Evolutionary conservation across 306 rosid species (phyloP), one percentile per base, ranked within the genome.

Genomic region (Casuarina glauca): DNA sequence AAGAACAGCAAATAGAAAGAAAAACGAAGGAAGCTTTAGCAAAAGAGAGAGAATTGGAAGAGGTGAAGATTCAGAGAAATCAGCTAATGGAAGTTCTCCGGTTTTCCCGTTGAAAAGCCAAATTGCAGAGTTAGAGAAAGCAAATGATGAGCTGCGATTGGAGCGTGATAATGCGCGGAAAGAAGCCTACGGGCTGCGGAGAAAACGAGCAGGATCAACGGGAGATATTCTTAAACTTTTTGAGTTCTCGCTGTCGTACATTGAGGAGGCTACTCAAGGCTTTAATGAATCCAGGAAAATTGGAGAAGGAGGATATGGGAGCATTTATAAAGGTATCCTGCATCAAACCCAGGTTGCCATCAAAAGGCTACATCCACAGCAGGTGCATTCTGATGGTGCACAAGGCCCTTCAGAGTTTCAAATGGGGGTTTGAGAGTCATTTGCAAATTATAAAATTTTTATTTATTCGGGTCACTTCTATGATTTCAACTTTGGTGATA

Each of bases 241-340:
- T 16, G 97, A 91, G 52, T 88, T 91, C 78, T 84, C 91, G n/a
- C 84, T 81, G 67, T 9, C 53, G 6, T 96, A 92, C 78, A 88
- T 95, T 55, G 78, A 80, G 79, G 87, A 92, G 85, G 93, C 96
- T 15, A 92, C 97, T 51, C 43, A 43, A 54, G 78, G 76, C 76
- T 91, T 93, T 60, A 64, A 86, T 77, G 85, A 80, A 9, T 85
- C 91, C 17, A 64, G 72, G 17, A 92, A 89, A 95, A 93, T 95
- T 9, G 97, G 99, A 78, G 93, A 91, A 86, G 97, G 97, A 39
- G 96, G 97, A 74, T 95, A 93, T 76, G 97, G 99, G 76, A 92
- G 82, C 67, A 86, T 95, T 75, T 95, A 78, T 68, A 88, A 74
- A 82, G 99, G 97, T 61, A 26, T 62, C 74, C 55, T 95, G 70